Percentiles rank a stretch among this genome's conserved stretches.
phyloP scores from a whole-genome alignment of 2,329 filamentous ascomycete species.

The Rhynchosporium agropyri region DNA sequence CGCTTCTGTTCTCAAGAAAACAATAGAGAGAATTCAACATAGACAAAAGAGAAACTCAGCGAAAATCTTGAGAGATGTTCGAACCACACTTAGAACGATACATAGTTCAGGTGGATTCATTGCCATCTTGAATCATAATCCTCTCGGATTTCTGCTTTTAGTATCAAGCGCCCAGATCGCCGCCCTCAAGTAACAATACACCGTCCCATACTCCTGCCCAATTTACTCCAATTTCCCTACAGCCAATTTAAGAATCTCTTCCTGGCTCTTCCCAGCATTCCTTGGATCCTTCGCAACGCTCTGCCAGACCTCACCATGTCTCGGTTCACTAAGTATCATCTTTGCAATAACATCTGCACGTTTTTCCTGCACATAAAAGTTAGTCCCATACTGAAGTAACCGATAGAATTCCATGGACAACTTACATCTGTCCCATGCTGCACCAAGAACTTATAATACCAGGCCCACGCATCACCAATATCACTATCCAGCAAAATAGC shows the following conservation, averaged over 20 bases:
- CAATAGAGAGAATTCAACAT: too few relatives aligned
- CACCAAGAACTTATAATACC: slow-evolving; percentile 92
- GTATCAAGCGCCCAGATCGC: too few relatives aligned
- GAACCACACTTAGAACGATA: too few relatives aligned
- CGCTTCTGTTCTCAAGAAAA: too few relatives aligned
- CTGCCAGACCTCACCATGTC: slow-evolving; percentile 93
- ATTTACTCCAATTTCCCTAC: slow-evolving; percentile 50
- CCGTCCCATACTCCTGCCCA: not conserved
- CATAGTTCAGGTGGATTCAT: too few relatives aligned
- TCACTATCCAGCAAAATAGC: slow-evolving; percentile 87
- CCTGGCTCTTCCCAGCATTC: slow-evolving; percentile 73
- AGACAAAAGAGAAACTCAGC: too few relatives aligned
- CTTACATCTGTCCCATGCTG: slow-evolving; percentile 83
- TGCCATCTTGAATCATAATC: too few relatives aligned
- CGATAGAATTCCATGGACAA: slow-evolving; percentile 21
- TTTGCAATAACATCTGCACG: slow-evolving; percentile 79
- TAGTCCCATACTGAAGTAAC: slow-evolving; percentile 16
- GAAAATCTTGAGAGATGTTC: too few relatives aligned
- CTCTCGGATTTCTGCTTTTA: too few relatives aligned
- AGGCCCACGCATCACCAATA: slow-evolving; percentile 91
- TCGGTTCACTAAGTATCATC: slow-evolving; percentile 80
- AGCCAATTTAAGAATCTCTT: slow-evolving; percentile 83
- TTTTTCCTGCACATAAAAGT: slow-evolving; percentile 65
- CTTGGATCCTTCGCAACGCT: slow-evolving; percentile 79
- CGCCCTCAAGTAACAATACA: too few relatives aligned